Evolutionary conservation across 2,329 filamentous ascomycete genomes (phyloP).

Genomic region (Endothia cerciana): DNA sequence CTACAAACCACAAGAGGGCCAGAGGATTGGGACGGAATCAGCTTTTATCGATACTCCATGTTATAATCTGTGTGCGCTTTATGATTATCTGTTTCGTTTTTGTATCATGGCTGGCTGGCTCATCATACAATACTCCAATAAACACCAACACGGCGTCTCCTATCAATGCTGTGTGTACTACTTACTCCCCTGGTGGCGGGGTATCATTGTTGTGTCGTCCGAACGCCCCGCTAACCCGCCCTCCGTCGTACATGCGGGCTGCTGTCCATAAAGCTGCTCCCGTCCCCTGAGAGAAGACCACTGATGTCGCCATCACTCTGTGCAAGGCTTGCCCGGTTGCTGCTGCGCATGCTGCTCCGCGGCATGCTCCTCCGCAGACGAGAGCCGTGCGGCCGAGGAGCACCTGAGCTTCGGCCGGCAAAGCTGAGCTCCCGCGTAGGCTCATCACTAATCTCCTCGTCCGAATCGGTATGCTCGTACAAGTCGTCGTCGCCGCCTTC

Average conservation of each 20-base stretch:
- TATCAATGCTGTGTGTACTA: background rate
- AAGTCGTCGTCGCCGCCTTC: conserved; percentile 61
- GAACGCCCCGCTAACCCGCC: background rate
- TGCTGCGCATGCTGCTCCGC: conserved; percentile 28
- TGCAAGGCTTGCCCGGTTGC: conserved; percentile 37
- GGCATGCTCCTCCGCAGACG: conserved; percentile 28
- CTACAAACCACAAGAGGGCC: background rate
- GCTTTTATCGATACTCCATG: conserved; percentile 22
- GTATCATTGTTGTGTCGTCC: conserved; percentile 18
- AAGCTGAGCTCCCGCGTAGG: conserved; percentile 40
- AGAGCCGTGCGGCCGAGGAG: conserved; percentile 24
- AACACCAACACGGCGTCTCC: background rate
- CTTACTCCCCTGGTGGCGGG: conserved; percentile 5
- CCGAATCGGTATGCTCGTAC: conserved; percentile 80
- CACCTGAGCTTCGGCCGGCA: conserved; percentile 17
- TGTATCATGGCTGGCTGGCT: background rate
- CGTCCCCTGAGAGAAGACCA: conserved; percentile 58
- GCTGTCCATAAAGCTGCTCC: conserved; percentile 60
- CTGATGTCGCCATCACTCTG: conserved; percentile 57
- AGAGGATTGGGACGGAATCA: conserved; percentile 4
- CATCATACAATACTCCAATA: conserved; percentile 4
- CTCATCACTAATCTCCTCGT: conserved; percentile 60
- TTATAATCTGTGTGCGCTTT: conserved; percentile 18
- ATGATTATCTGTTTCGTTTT: conserved; percentile 10
- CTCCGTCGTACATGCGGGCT: conserved; percentile 54